A percentile compares a stretch with the other conserved stretches of the same genome.
phyloP scores from a whole-genome alignment of 495 filamentous ascomycete genomes.

The Neurospora sp. region DNA sequence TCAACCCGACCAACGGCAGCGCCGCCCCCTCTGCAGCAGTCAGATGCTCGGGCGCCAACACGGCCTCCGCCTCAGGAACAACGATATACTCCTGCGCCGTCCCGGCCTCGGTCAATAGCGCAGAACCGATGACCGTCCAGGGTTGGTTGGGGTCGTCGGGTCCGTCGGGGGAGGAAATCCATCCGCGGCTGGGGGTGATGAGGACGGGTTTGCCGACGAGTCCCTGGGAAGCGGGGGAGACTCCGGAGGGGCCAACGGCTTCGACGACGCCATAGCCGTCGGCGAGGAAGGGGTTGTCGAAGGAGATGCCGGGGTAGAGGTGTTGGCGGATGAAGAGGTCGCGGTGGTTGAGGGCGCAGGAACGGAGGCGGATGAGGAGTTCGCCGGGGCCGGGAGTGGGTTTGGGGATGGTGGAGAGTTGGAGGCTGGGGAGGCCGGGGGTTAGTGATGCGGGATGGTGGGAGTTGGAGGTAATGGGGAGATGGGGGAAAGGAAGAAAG shows the following conservation, averaged over 20 bases:
- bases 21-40: constrained; percentile 64
- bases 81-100: constrained; percentile 61
- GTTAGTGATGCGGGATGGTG: neutral
- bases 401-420: constrained; percentile 46
- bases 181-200: constrained; percentile 63
- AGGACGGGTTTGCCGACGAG: constrained; percentile 58
- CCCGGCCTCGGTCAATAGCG: constrained; percentile 50
- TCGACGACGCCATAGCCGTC: constrained; percentile 72
- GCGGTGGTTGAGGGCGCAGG: constrained; percentile 81
- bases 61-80: constrained; percentile 62
- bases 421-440: constrained; percentile 41
- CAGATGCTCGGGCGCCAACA: constrained; percentile 60
- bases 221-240: constrained; percentile 18
- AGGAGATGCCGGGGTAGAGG: constrained; percentile 76
- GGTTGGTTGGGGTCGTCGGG: constrained; percentile 51
- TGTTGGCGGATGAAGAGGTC: constrained; percentile 88
- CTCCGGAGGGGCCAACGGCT: constrained; percentile 41
- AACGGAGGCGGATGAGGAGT: constrained; percentile 58
- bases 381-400: constrained; percentile 53
- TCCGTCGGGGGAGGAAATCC: constrained; percentile 57
- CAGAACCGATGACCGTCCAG: constrained; percentile 65
- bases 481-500: constrained; percentile 6
- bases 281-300: constrained; percentile 62
- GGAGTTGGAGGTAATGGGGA: no score
- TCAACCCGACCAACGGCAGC: constrained; percentile 71